Base-by-base conservation (phyloP, 2,329 filamentous ascomycete genomes). In the Sporothrix protearum region DNA sequence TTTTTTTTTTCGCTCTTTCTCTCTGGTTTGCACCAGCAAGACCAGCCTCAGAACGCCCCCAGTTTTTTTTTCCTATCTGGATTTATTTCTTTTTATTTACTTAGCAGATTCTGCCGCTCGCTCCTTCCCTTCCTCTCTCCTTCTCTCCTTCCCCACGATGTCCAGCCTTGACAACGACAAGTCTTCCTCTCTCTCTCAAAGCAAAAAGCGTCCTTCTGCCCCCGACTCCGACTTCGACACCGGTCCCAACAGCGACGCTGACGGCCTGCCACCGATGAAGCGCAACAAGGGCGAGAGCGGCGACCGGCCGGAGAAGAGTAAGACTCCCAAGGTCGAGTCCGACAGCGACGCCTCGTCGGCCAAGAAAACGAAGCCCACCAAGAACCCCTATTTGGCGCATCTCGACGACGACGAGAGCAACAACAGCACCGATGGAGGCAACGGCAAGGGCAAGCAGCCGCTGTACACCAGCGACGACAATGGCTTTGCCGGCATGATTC, bases 371-470 rank as follows among this genome's bases (percentile, higher is more conserved):
- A 68, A 71, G 42, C 39, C 64, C 22, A 81, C 80, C 74, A 79
- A 87, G 79, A 98, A 98, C 80, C 93, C 92, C 0, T 98, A 99
- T 83, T 89, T 99, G 74, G 92, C 94, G 71, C 96, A 99, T 82
- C 91, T 92, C 81, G 86, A 90, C 74, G 82, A 86, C 73, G 77
- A 78, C 45, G 78, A 81, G 42, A 14, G 39, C 59, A 79, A 78
- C 79, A 83, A 80, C 76, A 80, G 76, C 71, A 78, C 75, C 53
- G 79, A 80, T 73, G 1, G 1, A 12, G 3, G 22, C 30, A 4
- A 14, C 5, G 19, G 12, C 36, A 64, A 64, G 59, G 59, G 59
- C 59, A 64, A 8, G n/a, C 39, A 39, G 28, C 36, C 42, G 6
- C 68, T 53, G 25, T 49, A 68, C 33, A 45, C 19, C 25, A 64